Evolutionary conservation across 1,139 yeast genomes (phyloP), one percentile per base, ranked within the genome.

Genomic region (Pichia sp.): DNA sequence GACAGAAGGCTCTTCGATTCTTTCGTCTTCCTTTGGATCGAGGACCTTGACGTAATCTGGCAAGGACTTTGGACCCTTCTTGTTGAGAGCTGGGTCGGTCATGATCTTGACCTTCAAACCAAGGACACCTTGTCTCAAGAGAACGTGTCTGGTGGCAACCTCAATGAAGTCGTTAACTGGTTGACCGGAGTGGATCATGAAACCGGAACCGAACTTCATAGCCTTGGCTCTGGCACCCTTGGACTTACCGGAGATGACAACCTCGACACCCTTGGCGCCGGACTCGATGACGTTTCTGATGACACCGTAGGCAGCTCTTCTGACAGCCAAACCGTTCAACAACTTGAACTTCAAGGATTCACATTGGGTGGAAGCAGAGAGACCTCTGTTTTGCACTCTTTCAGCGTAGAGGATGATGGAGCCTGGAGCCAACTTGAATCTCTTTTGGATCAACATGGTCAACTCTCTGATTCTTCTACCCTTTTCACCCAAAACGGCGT

Each of bases 161-260:
- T 93, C 99, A 76, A 93, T 93, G 85, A 93, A 93, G 76, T 93
- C 99, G 72, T 82, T 86, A 79, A 93, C 95, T 82, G 99, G 99
- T 84, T 93, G 99, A 89, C 99, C 99, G 73, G 97, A 90, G 95
- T 93, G 99, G 84, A 93, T 95, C 95, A 93, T 90, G 96, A 93
- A 93, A 84, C 99, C 99, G 77, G 93, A 98, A 75, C 95, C 87
- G 87, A 93, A 93, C 83, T 93, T 93, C 95, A 93, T 95, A 73
- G 98, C 87, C 88, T 93, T 93, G 74, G 99, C 99, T 85, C 99
- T 92, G 73, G 99, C 99, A 80, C 97, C 99, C 85, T 97, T 90
- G 78, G 95, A 87, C 83, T 93, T 93, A 87, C 99, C 99, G 69
- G 97, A 90, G 75, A 92, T 89, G 71, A 93, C 97, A 77, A 92